These are phyloP conservation scores for Guillardia theta DNA, from an alignment of 78 protist genomes.

Conservation along the genomic window DNA sequence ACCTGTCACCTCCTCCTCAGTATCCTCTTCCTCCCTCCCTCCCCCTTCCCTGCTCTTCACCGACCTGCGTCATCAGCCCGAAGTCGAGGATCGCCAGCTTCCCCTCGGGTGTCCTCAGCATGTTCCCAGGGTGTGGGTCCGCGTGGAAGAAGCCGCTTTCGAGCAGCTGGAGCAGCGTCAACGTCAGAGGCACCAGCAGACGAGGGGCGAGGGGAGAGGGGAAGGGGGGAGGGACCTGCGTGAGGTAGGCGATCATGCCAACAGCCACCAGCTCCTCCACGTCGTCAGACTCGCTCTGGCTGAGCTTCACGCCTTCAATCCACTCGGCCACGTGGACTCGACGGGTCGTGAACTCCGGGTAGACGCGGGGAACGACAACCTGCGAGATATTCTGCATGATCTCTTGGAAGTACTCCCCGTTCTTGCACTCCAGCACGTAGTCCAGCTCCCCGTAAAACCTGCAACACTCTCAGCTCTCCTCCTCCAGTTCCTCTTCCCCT, in stretches of 20 bases:
- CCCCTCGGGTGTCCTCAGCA: slow-evolving; percentile 45
- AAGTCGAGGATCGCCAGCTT: slow-evolving; percentile 48
- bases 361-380: neutral
- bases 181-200: no score
- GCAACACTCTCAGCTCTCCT: no score
- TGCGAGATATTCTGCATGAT: neutral
- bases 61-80: slow-evolving; percentile 47
- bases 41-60: neutral
- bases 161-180: slow-evolving; percentile 42
- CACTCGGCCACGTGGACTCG: slow-evolving; percentile 41
- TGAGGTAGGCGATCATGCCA: slow-evolving; percentile 45
- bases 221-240: neutral
- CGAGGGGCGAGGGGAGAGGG: no score
- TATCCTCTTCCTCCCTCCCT: neutral
- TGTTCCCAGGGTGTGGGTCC: slow-evolving; percentile 55
- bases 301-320: slow-evolving; percentile 45
- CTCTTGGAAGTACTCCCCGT: neutral
- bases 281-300: neutral
- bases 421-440: neutral
- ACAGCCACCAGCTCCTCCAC: neutral
- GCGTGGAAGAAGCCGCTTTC: slow-evolving; percentile 56
- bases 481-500: no score
- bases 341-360: slow-evolving; percentile 40
- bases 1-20: neutral
- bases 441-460: slow-evolving; percentile 44